Evolutionary conservation across 2,329 filamentous ascomycete genomes (phyloP).

Genomic region (Cordyceps tenuipes): DNA sequence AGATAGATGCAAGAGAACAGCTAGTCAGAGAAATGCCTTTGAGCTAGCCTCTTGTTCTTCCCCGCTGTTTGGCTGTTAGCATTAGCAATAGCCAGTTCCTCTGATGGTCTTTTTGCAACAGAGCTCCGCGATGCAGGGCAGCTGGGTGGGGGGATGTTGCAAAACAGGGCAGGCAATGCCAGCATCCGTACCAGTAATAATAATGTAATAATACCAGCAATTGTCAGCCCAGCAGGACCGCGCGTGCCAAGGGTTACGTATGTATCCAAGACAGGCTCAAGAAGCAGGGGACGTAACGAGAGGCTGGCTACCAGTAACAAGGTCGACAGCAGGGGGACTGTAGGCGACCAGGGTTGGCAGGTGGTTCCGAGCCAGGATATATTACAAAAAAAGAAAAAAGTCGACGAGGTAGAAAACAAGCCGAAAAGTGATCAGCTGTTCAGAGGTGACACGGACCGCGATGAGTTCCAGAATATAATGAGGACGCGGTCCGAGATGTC

Average conservation of each 20-base stretch:
- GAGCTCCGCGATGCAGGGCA: not conserved
- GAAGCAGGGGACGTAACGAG: not conserved
- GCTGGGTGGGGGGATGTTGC: not conserved
- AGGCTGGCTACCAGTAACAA: not conserved
- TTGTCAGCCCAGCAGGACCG: not conserved
- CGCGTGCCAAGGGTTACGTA: not conserved
- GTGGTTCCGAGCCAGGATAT: not conserved
- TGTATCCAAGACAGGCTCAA: not conserved
- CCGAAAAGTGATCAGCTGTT: not conserved
- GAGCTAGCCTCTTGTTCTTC: not conserved
- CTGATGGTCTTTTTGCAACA: not conserved
- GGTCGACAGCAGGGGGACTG: not conserved
- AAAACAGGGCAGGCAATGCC: not conserved
- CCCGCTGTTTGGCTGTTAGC: not conserved
- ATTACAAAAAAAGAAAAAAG: not conserved
- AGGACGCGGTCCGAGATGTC: not conserved
- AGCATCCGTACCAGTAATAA: not conserved
- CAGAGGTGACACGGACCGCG: not conserved
- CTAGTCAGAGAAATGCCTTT: not conserved
- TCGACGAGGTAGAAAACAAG: not conserved
- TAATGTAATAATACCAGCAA: not conserved
- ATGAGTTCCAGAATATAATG: not conserved
- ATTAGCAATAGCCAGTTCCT: conserved; percentile 1
- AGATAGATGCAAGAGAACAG: not conserved
- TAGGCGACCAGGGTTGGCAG: not conserved